Evolutionary conservation across 2,329 filamentous ascomycete species (phyloP).

Genomic region (Massarina eburnea): DNA sequence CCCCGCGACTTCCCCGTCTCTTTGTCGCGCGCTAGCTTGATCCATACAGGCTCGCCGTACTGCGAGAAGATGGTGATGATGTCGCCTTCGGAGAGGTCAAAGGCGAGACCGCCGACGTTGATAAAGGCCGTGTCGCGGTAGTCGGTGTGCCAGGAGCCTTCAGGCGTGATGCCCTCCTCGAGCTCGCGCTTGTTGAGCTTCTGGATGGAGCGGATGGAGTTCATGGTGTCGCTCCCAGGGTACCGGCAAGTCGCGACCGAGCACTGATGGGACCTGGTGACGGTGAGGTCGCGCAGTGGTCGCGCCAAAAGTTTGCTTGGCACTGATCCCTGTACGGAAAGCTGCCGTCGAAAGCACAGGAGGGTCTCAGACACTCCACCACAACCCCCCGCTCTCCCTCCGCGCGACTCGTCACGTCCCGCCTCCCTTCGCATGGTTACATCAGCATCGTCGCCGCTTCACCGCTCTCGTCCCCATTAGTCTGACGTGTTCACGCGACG

Average conservation of each 20-base stretch:
- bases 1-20: constrained; percentile 94
- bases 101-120: constrained; percentile 92
- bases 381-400: constrained; percentile 15
- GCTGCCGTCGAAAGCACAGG: constrained; percentile 23
- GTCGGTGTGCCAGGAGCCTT: constrained; percentile 95
- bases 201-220: constrained; percentile 89
- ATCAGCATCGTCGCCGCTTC: neutral
- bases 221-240: constrained; percentile 65
- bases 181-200: constrained; percentile 93
- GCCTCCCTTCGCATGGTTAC: neutral
- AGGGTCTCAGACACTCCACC: constrained; percentile 17
- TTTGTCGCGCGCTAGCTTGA: constrained; percentile 91
- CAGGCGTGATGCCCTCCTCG: constrained; percentile 79
- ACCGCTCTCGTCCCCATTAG: neutral
- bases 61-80: constrained; percentile 96
- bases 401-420: constrained; percentile 13
- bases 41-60: constrained; percentile 89
- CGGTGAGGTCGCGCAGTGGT: neutral
- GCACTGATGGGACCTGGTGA: neutral
- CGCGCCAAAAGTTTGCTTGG: constrained; percentile 35
- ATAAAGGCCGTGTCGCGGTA: constrained; percentile 97
- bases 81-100: constrained; percentile 92
- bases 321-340: constrained; percentile 34
- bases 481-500: neutral
- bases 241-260: too few species aligned